Conservation (phyloP, 805 yeast species). For the Metschnikowia orientalis region DNA sequence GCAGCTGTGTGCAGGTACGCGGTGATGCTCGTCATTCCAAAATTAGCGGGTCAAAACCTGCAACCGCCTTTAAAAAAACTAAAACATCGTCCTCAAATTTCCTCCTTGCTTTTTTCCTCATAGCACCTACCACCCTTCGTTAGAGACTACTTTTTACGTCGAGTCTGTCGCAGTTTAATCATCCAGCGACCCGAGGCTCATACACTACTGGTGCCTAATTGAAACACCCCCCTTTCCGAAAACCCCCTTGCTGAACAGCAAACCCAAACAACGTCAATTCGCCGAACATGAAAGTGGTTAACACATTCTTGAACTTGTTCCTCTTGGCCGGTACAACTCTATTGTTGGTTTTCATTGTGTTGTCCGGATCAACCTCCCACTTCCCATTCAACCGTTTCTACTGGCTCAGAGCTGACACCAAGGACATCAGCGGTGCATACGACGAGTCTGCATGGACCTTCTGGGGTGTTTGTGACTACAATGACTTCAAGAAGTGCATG, state of each 20-base stretch:
- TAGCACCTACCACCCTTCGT: too few relatives aligned
- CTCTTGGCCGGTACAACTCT: constrained; percentile 43
- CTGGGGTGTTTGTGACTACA: constrained; percentile 64
- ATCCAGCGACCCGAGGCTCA: neutral
- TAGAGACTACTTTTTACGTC: too few relatives aligned
- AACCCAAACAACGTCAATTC: neutral
- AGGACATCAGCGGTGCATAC: constrained; percentile 47
- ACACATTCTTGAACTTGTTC: constrained; percentile 34
- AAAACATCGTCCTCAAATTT: constrained; percentile 23
- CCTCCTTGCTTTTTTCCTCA: constrained; percentile 28
- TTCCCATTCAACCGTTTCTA: constrained; percentile 51
- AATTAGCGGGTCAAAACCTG: constrained; percentile 10
- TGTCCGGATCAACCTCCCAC: constrained; percentile 18
- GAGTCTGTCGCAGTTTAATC: neutral
- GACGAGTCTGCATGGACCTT: constrained; percentile 71
- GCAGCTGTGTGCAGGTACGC: constrained; percentile 9
- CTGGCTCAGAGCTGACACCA: constrained; percentile 77
- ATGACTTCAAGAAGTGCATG: constrained; percentile 49
- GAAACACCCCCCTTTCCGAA: too few relatives aligned
- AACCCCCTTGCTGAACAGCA: neutral
- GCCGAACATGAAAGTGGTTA: constrained; percentile 27
- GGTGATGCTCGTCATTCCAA: constrained; percentile 17
- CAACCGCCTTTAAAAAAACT: constrained; percentile 9
- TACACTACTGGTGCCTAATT: constrained; percentile 3
- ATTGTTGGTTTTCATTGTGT: constrained; percentile 46